Evolutionary conservation across 177 flowering plant genomes (phyloP).

Genomic region (Vitis hybrid): DNA sequence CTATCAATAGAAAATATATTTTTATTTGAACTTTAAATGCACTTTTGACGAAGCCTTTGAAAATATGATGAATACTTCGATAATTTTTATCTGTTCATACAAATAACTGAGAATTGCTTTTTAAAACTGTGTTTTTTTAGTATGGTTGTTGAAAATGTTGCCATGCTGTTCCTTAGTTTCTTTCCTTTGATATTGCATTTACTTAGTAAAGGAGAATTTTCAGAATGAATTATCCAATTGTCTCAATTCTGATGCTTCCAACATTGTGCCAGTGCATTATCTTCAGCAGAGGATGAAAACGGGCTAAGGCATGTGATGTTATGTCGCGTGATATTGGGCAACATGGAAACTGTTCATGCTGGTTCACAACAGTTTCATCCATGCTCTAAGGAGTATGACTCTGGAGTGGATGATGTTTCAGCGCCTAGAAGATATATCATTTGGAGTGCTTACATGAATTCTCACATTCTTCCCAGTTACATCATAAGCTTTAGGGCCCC

Average conservation of each 20-base stretch:
- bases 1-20: no score
- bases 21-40: no score
- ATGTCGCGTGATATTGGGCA: constrained; percentile 34
- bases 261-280: constrained; percentile 10
- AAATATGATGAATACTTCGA: no score
- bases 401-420: constrained; percentile 56
- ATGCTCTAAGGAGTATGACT: constrained; percentile 56
- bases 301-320: constrained; percentile 31
- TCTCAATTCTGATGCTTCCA: not conserved
- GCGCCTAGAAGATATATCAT: constrained; percentile 48
- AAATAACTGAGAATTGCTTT: no score
- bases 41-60: no score
- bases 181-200: no score
- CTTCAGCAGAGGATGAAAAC: constrained; percentile 15
- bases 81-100: no score
- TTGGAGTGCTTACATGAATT: constrained; percentile 59
- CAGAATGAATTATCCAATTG: not conserved
- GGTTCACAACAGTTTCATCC: constrained; percentile 58
- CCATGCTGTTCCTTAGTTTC: no score
- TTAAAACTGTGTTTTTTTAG: no score
- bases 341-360: constrained; percentile 20
- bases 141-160: no score
- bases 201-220: no score
- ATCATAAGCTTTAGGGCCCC: constrained; percentile 46
- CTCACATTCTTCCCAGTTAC: constrained; percentile 58